Evolutionary conservation across 345 rosid genomes (phyloP).

Genomic region (Rubroshorea leprosula): DNA sequence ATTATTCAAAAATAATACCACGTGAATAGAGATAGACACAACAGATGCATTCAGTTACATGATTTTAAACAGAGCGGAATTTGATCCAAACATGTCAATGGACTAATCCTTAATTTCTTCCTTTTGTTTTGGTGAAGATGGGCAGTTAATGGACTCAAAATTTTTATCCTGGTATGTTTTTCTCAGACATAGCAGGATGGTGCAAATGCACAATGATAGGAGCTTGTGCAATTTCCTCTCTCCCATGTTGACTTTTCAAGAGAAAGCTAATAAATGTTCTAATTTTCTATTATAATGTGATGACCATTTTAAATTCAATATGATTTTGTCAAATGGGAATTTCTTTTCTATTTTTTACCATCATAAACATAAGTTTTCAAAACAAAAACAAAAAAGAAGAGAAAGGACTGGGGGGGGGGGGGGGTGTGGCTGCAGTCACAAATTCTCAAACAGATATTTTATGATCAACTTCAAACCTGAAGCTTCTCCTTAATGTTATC

Average conservation of each 20-base stretch:
- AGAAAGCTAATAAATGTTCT: no score
- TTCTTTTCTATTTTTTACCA: neutral
- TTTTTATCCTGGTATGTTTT: neutral
- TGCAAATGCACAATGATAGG: no score
- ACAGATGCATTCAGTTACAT: neutral
- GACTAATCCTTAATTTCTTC: neutral
- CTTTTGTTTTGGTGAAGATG: neutral
- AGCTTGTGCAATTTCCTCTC: no score
- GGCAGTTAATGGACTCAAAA: neutral
- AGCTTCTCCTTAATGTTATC: slow-evolving; percentile 54
- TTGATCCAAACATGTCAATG: neutral
- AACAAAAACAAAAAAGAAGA: no score
- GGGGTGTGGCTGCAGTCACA: no score
- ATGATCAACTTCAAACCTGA: slow-evolving; percentile 40
- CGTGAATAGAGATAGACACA: neutral
- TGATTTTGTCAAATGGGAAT: no score
- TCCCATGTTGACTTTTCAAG: neutral
- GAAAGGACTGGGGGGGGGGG: no score
- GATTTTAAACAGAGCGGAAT: no score
- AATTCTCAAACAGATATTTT: no score
- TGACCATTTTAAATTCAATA: no score
- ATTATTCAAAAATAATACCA: slow-evolving; percentile 1
- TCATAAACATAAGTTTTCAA: slow-evolving; percentile 1
- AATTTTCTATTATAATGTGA: no score
- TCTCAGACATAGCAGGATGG: no score